Conservation (phyloP, 495 filamentous ascomycete species). For the Viridothelium virens region DNA sequence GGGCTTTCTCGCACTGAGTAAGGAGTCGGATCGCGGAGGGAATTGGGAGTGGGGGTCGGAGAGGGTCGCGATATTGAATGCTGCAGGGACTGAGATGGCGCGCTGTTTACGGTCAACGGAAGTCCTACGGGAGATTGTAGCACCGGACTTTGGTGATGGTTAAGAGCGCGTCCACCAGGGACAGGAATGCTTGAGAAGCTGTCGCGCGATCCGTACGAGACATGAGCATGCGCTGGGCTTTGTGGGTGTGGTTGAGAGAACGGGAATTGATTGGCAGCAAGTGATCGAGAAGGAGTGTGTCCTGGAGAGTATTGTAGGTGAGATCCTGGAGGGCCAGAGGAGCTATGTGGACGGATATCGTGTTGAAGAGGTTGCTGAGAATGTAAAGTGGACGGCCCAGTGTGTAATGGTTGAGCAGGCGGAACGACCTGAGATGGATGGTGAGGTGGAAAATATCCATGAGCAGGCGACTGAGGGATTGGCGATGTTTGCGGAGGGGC, state of each 20-base stretch:
- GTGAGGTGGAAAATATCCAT: background rate
- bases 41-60: conserved; percentile 50
- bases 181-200: conserved; percentile 33
- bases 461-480: background rate
- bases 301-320: conserved; percentile 42
- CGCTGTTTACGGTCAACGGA: conserved; percentile 35
- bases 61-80: conserved; percentile 43
- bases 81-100: conserved; percentile 36
- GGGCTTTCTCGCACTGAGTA: conserved; percentile 49
- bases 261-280: conserved; percentile 44
- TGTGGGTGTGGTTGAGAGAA: conserved; percentile 46
- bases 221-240: conserved; percentile 31
- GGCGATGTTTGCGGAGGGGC: background rate
- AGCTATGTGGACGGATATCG: background rate
- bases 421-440: background rate
- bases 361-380: background rate
- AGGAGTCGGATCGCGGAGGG: conserved; percentile 46
- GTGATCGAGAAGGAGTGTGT: conserved; percentile 49
- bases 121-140: conserved; percentile 46
- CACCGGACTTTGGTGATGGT: conserved; percentile 18
- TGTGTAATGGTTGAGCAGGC: background rate
- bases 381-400: conserved; percentile 1
- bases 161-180: conserved; percentile 12
- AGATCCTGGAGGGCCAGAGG: conserved; percentile 25
- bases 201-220: conserved; percentile 36